Evolutionary conservation across 2,329 filamentous ascomycete genomes (phyloP), one percentile per base, ranked within the genome.

Genomic region (Colletotrichum camelliae): DNA sequence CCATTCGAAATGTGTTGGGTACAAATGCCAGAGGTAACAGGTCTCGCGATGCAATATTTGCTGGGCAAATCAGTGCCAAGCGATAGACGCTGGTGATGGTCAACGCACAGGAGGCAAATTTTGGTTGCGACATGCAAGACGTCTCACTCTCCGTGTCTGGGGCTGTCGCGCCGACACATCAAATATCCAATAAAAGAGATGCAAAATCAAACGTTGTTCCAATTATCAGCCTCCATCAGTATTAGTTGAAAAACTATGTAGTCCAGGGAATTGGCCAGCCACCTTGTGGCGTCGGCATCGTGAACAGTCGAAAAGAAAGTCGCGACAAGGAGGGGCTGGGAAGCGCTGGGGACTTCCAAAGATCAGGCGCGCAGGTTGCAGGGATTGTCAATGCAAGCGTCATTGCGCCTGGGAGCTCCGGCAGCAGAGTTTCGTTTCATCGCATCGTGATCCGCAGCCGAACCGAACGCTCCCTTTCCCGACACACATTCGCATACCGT

Each of bases 381-480:
- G 57, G 73, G 70, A 70, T 73, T 43, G 64, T 68, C 58, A 73
- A 73, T 75, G 73, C 70, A 75, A 73, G 64, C 73, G 73, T 75
- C 73, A 75, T 75, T 67, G 70, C 72, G 69, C 61, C 58, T 75
- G 55, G 68, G 67, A 61, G 57, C 33, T 68, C 70, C 70, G 73
- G 73, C 64, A 58, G 64, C 73, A 64, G 58, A 68, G 64, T 75
- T 75, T 73, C 73, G 73, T 75, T 75, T 75, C 70, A 73, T 75
- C 73, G 73, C 70, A 73, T 73, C 64, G 73, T 43, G 70, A 75
- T 75, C 73, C 58, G 67, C 33, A 29, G 39, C 72, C 61, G 67
- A 74, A 72, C 72, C 37, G 18, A 39, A 52, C 43, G 43, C 43
- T 27, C 16, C 33, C 61, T 57, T 74, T 70, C 52, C 60, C 35